Percentiles rank a stretch among this genome's conserved stretches.
Conservation (phyloP, 163 green algal genomes). For the Prototheca wickerhamii region DNA sequence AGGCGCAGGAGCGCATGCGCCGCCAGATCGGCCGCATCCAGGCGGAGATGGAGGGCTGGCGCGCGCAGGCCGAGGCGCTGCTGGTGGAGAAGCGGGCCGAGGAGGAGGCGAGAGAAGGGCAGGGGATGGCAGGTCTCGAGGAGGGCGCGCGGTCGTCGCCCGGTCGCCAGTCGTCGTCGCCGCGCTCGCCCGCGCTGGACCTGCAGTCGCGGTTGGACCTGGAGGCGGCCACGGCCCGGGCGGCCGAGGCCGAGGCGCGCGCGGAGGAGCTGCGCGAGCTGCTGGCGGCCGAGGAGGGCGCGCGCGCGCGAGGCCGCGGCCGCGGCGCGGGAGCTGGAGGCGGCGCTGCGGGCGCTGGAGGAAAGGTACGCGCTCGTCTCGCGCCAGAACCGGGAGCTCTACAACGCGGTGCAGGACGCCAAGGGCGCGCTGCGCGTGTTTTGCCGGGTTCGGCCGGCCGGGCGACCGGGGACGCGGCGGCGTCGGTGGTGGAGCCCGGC, state of each 20-base stretch:
- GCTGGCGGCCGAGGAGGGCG: constrained; percentile 6
- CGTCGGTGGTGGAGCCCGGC: constrained; percentile 22
- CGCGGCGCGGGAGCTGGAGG: constrained; percentile 17
- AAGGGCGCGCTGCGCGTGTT: constrained; percentile 84
- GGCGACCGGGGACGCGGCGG: constrained; percentile 53
- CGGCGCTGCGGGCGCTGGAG: constrained; percentile 16
- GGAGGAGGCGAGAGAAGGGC: background rate
- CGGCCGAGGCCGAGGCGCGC: constrained; percentile 13
- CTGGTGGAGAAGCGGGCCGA: constrained; percentile 7
- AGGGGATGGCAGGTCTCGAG: background rate
- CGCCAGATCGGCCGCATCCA: constrained; percentile 24
- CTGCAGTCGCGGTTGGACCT: background rate
- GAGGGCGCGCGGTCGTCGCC: no score
- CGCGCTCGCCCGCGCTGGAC: background rate
- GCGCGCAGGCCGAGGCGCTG: constrained; percentile 1
- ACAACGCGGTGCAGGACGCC: constrained; percentile 80
- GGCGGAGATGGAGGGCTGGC: constrained; percentile 24
- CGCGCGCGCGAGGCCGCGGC: constrained; percentile 4
- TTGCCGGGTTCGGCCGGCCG: constrained; percentile 63
- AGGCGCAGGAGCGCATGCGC: constrained; percentile 25
- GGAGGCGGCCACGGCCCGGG: background rate
- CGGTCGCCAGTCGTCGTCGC: no score
- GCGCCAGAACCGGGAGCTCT: constrained; percentile 64
- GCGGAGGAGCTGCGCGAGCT: constrained; percentile 7
- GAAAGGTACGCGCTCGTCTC: constrained; percentile 32